Evolutionary conservation across 139 green algal species (phyloP), one percentile per base, ranked within the genome.

Genomic region (Dunaliella sp.): DNA sequence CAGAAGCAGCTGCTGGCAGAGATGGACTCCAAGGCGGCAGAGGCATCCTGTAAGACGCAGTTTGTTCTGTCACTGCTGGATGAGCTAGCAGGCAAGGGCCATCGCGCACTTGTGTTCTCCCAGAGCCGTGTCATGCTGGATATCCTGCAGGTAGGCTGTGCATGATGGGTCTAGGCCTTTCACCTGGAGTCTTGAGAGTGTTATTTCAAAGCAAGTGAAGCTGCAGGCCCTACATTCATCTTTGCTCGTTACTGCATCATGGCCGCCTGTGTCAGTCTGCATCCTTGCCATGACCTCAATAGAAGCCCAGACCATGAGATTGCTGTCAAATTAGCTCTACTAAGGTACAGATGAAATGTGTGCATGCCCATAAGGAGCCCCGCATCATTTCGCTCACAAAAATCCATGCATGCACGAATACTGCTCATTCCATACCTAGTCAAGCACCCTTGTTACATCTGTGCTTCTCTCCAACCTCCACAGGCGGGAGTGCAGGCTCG

Each of bases 81-180:
- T 34, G 85, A 92, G 48, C 93, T 99, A 78, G 76, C 90, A 28
- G 88, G 74, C 0, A 85, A 88, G 77, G 95, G 95, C 2, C 96
- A 99, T 87, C 86, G 95, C 75, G 96, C 93, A 16, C 92, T 99
- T n/a, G 81, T 99, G 22, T 99, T 99, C 90, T 96, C 90, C 48
- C 94, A 98, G 90, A 88, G 58, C 48, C 80, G 88, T 16, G 89
- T 95, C 30, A 96, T 97, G 94, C 94, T 99, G 35, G 92, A 98
- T 92, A 97, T 99, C 57, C 85, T 99, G 34, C 87, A 97, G 92
- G 91, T 94, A 73, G 7, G 73, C 7, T 78, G 73, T 21, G 73
- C 28, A n/a, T n/a, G n/a, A n/a, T n/a, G n/a, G n/a, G n/a, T n/a
- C n/a, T n/a, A n/a, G n/a, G n/a, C n/a, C n/a, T n/a, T n/a, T n/a